Conservation (phyloP, 2,329 filamentous ascomycete genomes). For the Fonsecaea pugnacius region DNA sequence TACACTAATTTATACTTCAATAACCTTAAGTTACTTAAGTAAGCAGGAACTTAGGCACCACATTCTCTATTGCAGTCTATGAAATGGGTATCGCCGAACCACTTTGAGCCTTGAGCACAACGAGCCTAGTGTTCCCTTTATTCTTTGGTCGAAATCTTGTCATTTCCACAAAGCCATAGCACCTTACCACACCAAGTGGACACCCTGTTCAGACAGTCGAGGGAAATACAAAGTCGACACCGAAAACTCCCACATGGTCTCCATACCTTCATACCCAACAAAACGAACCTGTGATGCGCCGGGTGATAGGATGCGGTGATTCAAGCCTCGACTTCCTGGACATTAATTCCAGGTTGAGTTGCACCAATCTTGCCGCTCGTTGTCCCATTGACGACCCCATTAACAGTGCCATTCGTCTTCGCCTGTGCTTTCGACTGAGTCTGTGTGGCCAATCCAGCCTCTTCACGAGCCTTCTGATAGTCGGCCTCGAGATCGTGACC, state of each 20-base stretch:
- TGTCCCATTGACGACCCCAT: background rate
- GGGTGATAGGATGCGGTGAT: background rate
- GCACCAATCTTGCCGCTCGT: background rate
- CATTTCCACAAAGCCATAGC: background rate
- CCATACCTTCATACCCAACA: background rate
- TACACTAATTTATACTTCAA: no score
- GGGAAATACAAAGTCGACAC: background rate
- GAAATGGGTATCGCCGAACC: background rate
- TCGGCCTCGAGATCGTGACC: constrained; percentile 41
- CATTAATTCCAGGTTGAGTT: background rate
- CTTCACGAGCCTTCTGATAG: constrained; percentile 25
- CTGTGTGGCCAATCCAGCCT: background rate
- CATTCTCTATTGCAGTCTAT: no score
- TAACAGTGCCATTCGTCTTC: background rate
- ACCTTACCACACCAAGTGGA: background rate
- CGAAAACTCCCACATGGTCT: background rate
- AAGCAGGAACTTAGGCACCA: no score
- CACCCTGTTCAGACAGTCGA: background rate
- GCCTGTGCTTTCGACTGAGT: background rate
- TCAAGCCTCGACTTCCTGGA: constrained; percentile 11
- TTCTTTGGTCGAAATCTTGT: background rate
- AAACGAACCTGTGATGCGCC: background rate
- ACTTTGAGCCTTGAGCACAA: background rate
- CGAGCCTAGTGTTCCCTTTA: background rate
- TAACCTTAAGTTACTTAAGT: no score